Base-by-base conservation (phyloP, 2,329 filamentous ascomycete species). In the Orbilia quercus region DNA sequence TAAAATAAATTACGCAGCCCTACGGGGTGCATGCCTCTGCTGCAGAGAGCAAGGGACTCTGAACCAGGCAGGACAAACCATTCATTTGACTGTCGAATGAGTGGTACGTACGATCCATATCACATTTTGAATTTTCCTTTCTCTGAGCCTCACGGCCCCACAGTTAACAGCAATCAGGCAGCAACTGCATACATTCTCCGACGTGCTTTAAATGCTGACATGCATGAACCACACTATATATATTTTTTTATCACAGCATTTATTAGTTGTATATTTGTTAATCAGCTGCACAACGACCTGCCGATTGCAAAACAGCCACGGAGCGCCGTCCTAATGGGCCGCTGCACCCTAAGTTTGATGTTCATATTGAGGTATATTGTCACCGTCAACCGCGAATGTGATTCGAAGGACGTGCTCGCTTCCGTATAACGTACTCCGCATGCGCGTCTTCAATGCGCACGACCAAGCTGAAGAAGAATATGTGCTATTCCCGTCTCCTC, bases 141-240 rank as follows among this genome's bases (percentile, higher is more conserved):
- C 22, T 64, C 51, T 55, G 60, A 65, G 58, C 58, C 58, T 62
- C 58, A 51, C 55, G 23, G 38, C 45, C 50, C 58, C 50, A 62
- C 36, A 7, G 18, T 31, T 55, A 48, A 23, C 38, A 51, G 40
- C 53, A 31, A 67, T 25, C 54, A 67, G 45, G 34, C 36, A 25
- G 45, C 53, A 51, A 53, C 45, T 50, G 59, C 45, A 59, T 25
- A 18, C 14, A 44, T 66, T 44, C 40, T 44, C 23, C 48, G 20
- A 58, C 20, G 34, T 45, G 63, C 34, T 53, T 67, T 66, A 58
- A 66, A 53, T 53, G 63, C 63, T 67, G 63, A 59, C 63, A 67
- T 67, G 63, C 63, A 67, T 67, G 48, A 58, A 66, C 34, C 44
- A 42, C 63, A 31, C 55, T 44, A 42, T 23, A 6, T 40, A 7